These are phyloP conservation scores for Calonectria henricotiae DNA, from an alignment of 2,329 filamentous ascomycete genomes.

Conservation along the genomic window DNA sequence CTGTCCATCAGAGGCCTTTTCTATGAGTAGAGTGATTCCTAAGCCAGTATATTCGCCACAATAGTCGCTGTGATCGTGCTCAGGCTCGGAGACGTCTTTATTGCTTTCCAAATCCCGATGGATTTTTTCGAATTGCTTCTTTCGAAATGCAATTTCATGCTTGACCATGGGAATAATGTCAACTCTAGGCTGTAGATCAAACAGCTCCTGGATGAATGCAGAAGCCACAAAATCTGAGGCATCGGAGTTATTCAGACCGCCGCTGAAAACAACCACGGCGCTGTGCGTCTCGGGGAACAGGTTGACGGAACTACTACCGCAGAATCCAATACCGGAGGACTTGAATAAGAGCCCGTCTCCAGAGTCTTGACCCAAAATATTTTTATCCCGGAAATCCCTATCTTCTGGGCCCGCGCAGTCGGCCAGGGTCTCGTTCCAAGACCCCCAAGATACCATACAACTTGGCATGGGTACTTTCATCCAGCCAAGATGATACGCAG, in stretches of 20 bases:
- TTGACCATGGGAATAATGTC: neutral
- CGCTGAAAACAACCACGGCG: constrained; percentile 12
- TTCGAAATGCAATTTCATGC: neutral
- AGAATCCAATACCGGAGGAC: constrained; percentile 16
- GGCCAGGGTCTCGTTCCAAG: constrained; percentile 14
- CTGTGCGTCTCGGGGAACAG: constrained; percentile 6
- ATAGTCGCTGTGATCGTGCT: neutral
- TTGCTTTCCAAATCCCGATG: constrained; percentile 1
- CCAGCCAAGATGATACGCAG: constrained; percentile 18
- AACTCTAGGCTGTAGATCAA: neutral
- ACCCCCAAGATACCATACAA: constrained; percentile 11
- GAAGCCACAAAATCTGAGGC: constrained; percentile 10
- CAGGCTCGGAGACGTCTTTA: neutral
- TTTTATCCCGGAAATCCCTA: neutral
- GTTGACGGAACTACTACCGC: constrained; percentile 12
- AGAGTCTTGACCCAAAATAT: neutral
- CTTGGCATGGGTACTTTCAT: constrained; percentile 8
- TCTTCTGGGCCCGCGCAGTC: neutral
- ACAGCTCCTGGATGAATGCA: neutral
- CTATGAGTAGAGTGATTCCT: neutral
- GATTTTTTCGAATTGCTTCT: neutral
- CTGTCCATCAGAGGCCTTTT: neutral
- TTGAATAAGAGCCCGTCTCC: neutral
- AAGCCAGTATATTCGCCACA: neutral
- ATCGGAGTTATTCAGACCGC: neutral